Evolutionary conservation across 208 protist genomes (phyloP).

Genomic region (Lotmaria passim): DNA sequence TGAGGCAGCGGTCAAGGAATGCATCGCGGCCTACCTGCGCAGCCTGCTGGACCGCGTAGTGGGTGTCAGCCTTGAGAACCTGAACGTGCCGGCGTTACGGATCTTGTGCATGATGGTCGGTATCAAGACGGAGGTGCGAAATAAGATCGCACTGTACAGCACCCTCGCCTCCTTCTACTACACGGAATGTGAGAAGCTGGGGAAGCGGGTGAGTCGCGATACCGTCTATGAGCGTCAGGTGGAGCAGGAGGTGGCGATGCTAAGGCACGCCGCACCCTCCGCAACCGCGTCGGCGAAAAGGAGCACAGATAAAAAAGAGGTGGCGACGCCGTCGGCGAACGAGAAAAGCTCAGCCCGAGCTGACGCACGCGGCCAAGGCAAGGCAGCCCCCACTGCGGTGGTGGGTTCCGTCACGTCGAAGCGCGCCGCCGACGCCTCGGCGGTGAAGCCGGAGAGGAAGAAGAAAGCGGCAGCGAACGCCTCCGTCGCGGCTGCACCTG

Average conservation of each 20-base stretch:
- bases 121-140: slow-evolving; percentile 52
- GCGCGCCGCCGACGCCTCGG: not conserved
- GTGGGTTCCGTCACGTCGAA: slow-evolving; percentile 17
- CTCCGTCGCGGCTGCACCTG: not conserved
- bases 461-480: not conserved
- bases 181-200: slow-evolving; percentile 82
- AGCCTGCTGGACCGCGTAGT: slow-evolving; percentile 77
- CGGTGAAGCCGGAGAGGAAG: not conserved
- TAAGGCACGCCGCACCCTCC: slow-evolving; percentile 28
- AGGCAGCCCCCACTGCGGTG: slow-evolving; percentile 4
- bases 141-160: slow-evolving; percentile 78
- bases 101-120: slow-evolving; percentile 80
- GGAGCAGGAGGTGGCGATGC: slow-evolving; percentile 59
- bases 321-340: slow-evolving; percentile 1
- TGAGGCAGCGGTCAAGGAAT: slow-evolving; percentile 54
- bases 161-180: slow-evolving; percentile 82
- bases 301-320: slow-evolving; percentile 19
- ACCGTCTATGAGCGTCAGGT: slow-evolving; percentile 51
- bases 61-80: slow-evolving; percentile 70
- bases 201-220: slow-evolving; percentile 79
- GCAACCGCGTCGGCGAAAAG: slow-evolving; percentile 1
- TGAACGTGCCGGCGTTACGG: slow-evolving; percentile 60
- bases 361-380: too few species aligned
- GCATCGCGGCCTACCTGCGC: slow-evolving; percentile 75
- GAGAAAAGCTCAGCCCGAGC: not conserved